A percentile compares a stretch with the other conserved stretches of the same genome.
Evolutionary conservation across 192 early-diverging fungal genomes (phyloP).

Genomic region (Mortierella hygrophila): DNA sequence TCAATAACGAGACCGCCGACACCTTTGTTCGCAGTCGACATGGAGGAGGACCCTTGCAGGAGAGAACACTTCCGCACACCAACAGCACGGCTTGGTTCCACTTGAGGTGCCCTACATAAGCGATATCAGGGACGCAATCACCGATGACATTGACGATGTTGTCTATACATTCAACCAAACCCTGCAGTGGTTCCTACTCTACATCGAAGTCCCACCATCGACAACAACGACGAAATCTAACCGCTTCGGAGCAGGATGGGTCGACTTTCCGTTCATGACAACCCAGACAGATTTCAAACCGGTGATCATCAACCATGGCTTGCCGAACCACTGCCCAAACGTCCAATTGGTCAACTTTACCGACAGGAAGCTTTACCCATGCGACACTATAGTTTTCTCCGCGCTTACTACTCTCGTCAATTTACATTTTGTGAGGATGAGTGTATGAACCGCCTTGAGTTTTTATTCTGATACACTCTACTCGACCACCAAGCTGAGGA

Average conservation of each 20-base stretch:
- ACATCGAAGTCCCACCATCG: not conserved
- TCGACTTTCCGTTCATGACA: not conserved
- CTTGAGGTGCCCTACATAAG: not conserved
- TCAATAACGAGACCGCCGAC: too few species aligned
- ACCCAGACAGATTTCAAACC: not conserved
- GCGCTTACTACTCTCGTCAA: not conserved
- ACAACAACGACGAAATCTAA: not conserved
- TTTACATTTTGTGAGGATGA: not conserved
- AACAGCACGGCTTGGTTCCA: not conserved
- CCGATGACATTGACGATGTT: not conserved
- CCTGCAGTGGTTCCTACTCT: not conserved
- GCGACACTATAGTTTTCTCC: not conserved
- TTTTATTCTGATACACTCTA: not conserved
- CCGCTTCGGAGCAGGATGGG: not conserved
- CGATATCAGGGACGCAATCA: not conserved
- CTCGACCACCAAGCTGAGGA: not conserved
- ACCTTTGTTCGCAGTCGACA: too few species aligned
- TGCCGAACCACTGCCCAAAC: not conserved
- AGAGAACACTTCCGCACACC: not conserved
- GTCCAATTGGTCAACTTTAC: not conserved
- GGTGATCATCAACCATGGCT: not conserved
- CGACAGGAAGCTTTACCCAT: not conserved
- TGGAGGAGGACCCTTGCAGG: not conserved
- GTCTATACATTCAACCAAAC: not conserved
- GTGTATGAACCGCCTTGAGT: not conserved